These are phyloP conservation scores for Epicoccum nigrum DNA, from an alignment of 2,329 filamentous ascomycete genomes.

Conservation along the genomic window DNA sequence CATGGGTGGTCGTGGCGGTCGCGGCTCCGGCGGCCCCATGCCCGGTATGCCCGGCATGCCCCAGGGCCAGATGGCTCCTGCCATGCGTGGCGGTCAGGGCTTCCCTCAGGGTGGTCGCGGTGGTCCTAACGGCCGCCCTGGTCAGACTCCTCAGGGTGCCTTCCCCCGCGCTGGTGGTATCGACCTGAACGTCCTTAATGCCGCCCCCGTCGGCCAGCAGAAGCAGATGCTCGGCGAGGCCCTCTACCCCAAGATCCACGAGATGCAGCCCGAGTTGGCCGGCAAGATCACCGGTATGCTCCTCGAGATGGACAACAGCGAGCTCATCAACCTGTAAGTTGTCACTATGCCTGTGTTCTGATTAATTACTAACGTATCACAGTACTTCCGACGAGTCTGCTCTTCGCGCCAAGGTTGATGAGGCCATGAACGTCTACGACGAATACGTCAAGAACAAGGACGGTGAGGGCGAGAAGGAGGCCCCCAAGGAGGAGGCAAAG, in stretches of 20 bases:
- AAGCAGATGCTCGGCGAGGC: constrained; percentile 99
- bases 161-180: constrained; percentile 51
- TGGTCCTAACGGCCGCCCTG: constrained; percentile 39
- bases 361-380: constrained; percentile 34
- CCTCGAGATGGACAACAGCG: constrained; percentile 96
- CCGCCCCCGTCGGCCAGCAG: constrained; percentile 73
- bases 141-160: constrained; percentile 38
- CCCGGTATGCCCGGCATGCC: constrained; percentile 70
- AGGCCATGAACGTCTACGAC: constrained; percentile 96
- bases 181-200: constrained; percentile 58
- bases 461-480: constrained; percentile 47
- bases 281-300: constrained; percentile 99
- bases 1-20: constrained; percentile 59
- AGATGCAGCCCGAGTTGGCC: constrained; percentile 90
- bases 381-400: constrained; percentile 89
- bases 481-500: constrained; percentile 53
- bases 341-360: background rate
- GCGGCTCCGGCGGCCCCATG: constrained; percentile 68
- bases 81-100: constrained; percentile 50
- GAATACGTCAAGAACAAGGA: constrained; percentile 90
- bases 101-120: constrained; percentile 49
- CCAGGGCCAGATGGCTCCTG: constrained; percentile 68
- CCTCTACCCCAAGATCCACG: constrained; percentile 97
- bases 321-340: constrained; percentile 94
- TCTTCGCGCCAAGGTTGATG: constrained; percentile 93